Conservation (phyloP, 2,329 filamentous ascomycete genomes). For the Penicillium oxalicum region DNA sequence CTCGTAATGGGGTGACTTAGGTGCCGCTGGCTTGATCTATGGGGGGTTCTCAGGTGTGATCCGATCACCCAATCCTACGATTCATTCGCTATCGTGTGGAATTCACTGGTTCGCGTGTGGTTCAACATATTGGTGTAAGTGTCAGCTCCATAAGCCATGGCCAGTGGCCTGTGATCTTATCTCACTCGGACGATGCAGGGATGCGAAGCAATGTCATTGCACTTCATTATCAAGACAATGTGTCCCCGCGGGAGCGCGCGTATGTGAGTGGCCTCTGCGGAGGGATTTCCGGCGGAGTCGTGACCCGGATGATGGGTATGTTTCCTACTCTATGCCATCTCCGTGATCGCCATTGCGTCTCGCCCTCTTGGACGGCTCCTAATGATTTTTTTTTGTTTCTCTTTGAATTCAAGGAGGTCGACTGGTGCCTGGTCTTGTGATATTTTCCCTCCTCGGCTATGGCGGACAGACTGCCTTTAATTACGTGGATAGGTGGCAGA, state of each 20-base stretch:
- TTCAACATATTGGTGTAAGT: slow-evolving; percentile 67
- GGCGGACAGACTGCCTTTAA: slow-evolving; percentile 54
- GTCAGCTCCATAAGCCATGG: not conserved
- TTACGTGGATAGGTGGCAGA: slow-evolving; percentile 44
- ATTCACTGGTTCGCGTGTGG: slow-evolving; percentile 78
- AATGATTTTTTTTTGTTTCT: slow-evolving; percentile 5
- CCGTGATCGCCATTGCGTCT: not conserved
- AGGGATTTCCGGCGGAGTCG: slow-evolving; percentile 55
- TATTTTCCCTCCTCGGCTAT: slow-evolving; percentile 55
- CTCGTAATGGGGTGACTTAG: slow-evolving; percentile 7
- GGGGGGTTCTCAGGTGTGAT: slow-evolving; percentile 68
- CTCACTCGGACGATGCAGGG: slow-evolving; percentile 22
- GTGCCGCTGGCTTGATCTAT: slow-evolving; percentile 53
- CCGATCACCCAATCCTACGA: slow-evolving; percentile 56
- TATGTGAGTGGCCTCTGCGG: slow-evolving; percentile 67
- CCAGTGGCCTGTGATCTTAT: slow-evolving; percentile 3
- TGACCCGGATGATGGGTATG: slow-evolving; percentile 53
- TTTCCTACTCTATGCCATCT: not conserved
- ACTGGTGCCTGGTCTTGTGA: slow-evolving; percentile 52
- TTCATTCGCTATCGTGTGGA: slow-evolving; percentile 67
- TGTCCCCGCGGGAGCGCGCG: slow-evolving; percentile 55
- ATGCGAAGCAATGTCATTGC: slow-evolving; percentile 41
- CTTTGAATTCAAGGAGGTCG: slow-evolving; percentile 46
- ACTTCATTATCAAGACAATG: slow-evolving; percentile 46
- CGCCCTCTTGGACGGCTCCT: not conserved